A percentile compares a stretch with the other conserved stretches of the same genome.
phyloP scores from a whole-genome alignment of 2,329 filamentous ascomycete genomes.

The Cercospora citrullina region DNA sequence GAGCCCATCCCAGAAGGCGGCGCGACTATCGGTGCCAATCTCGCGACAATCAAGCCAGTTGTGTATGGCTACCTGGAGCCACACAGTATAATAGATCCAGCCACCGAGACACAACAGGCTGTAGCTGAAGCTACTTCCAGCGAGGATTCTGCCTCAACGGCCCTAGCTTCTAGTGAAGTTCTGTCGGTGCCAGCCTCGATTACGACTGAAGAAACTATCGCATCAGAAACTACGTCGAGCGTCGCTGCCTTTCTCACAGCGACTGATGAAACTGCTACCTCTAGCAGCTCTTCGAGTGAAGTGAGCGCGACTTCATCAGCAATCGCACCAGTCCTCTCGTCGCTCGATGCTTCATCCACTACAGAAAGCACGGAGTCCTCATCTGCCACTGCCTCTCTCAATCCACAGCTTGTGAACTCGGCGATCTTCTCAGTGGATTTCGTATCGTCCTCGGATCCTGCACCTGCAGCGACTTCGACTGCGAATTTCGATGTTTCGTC shows the following conservation, averaged over 20 bases:
- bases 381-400: background rate
- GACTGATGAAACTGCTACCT: background rate
- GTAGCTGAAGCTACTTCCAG: background rate
- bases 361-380: background rate
- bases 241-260: background rate
- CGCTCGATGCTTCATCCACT: background rate
- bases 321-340: background rate
- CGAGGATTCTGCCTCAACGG: background rate
- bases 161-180: background rate
- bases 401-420: background rate
- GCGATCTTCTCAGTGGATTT: background rate
- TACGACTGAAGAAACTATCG: background rate
- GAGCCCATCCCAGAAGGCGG: conserved; percentile 4
- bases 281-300: background rate
- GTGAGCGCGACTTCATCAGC: background rate
- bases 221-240: background rate
- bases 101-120: background rate
- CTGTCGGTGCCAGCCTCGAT: background rate
- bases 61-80: conserved; percentile 2
- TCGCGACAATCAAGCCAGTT: background rate
- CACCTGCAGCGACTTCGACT: background rate
- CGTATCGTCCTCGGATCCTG: background rate
- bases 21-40: conserved; percentile 3
- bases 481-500: background rate
- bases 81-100: conserved; percentile 5